phyloP scores from a whole-genome alignment of 2,329 filamentous ascomycete species.

The Apiospora malaysiana region DNA sequence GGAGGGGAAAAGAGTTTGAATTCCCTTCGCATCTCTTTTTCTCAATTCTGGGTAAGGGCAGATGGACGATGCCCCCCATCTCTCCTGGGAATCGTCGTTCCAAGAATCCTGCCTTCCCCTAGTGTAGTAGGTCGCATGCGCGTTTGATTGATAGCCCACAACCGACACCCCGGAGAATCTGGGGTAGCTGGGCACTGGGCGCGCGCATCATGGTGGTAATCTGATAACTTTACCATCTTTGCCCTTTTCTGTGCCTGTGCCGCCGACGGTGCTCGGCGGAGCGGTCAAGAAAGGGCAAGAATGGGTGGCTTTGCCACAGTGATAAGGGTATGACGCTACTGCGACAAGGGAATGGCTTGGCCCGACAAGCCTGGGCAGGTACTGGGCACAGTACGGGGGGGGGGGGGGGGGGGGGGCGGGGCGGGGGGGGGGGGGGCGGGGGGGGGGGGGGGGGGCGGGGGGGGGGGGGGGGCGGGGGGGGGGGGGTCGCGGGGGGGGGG shows the following conservation, averaged over 20 bases:
- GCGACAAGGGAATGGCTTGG: not conserved
- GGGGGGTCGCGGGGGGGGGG: no score
- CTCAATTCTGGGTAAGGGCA: not conserved
- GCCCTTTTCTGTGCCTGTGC: not conserved
- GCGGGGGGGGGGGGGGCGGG: no score
- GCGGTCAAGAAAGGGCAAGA: not conserved
- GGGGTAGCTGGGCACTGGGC: not conserved
- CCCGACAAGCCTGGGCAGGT: not conserved
- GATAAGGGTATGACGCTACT: constrained; percentile 16
- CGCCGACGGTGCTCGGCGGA: not conserved
- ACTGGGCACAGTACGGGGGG: no score
- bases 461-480: no score
- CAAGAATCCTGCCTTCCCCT: not conserved
- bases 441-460: no score
- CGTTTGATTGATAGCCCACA: not conserved
- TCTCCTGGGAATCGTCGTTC: not conserved
- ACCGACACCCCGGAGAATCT: constrained; percentile 5
- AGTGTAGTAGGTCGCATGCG: constrained; percentile 11
- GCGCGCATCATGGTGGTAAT: constrained; percentile 15
- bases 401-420: no score
- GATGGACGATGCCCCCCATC: no score
- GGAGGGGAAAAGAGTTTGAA: not conserved
- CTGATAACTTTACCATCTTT: constrained; percentile 7
- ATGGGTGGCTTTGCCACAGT: not conserved
- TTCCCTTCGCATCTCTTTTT: not conserved